Base-by-base conservation (phyloP, 108 stramenopile genomes). In the Fragilaria crotonensis region DNA sequence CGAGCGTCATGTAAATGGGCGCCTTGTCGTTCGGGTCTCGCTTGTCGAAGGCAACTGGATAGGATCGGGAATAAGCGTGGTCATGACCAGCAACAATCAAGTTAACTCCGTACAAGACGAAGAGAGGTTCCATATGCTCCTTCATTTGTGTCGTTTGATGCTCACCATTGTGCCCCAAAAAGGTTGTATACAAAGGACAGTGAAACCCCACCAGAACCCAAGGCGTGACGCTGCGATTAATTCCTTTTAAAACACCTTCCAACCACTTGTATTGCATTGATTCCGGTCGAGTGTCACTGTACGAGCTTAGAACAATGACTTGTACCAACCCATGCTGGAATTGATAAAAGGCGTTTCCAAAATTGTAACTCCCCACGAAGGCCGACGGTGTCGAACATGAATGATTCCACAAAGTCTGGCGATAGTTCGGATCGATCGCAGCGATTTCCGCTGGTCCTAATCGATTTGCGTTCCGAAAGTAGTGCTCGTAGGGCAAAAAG, bases 31-130 rank as follows among this genome's bases (percentile, higher is more conserved):
- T 54, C 18, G 65, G 30, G n/a, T 68, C 60, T 20, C 70, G 52
- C 26, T 49, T 52, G 20, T 68, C 78, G 51, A 76, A 33, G 5
- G 55, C 36, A 30, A 92, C 70, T 5, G 85, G 75, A 25, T 73
- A 45, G 36, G 84, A 86, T 9, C 95, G 63, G 62, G 93, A 72
- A 53, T 93, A 96, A 26, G 87, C 89, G 84, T 97, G 96, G 44
- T 92, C 84, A 68, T 97, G 96, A 29, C 94, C 96, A 19, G 76
- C 75, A 45, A 97, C 59, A 1, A 90, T 90, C 25, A 93, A 57
- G 70, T 97, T 93, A 32, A 97, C 95, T 21, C 67, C 57, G 55
- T 94, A 73, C 33, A 73, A 32, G 20, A 70, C 27, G 57, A 96
- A 77, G 36, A 96, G 33, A 0, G 81, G 80, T 71, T 95, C 92